Base-by-base conservation (phyloP, 345 rosid species). In the Rubroshorea leprosula region DNA sequence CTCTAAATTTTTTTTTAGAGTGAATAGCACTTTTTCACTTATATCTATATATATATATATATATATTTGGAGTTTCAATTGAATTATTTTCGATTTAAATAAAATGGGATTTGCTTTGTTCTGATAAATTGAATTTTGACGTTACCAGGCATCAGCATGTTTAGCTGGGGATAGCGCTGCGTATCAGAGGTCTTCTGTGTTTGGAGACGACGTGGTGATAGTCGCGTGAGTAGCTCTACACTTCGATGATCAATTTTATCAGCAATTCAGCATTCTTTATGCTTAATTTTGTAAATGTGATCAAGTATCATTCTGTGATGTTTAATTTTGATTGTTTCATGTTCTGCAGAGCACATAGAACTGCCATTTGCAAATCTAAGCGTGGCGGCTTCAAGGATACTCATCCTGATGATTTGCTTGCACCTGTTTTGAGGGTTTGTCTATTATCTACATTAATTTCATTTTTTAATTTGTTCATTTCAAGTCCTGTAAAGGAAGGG, bases 341-440 rank as follows among this genome's bases (percentile, higher is more conserved):
- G 26, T 60, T 50, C 5, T 13, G 49, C 80, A 92, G 97, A 25
- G 94, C 97, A 13, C 68, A 86, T 64, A 74, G 98, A 71, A 89
- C 96, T 55, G 72, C 98, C 5, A 66, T 83, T 43, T 92, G 97
- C 76, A 85, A 86, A 74, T 75, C 94, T 0, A 92, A 81, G 58
- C 83, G 94, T 2, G 99, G 99, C 16, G 78, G 91, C 58, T 93
- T 93, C 81, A 89, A 85, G 78, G 97, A 93, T 61, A 93, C 97
- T 3, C 73, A 60, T 70, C 81, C 99, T 5, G 96, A 93, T 62
- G 88, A 89, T 69, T 69, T 93, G 26, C 97, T 92, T 62, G 96
- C 94, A 7, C 67, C 97, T 70, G 84, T 89, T 58, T 69, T 89
- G 68, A 83, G 60, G 88, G 98, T 89, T 55, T 49, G 66, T 55